phyloP scores from a whole-genome alignment of 2,329 filamentous ascomycete species.

The Fusarium sp. region DNA sequence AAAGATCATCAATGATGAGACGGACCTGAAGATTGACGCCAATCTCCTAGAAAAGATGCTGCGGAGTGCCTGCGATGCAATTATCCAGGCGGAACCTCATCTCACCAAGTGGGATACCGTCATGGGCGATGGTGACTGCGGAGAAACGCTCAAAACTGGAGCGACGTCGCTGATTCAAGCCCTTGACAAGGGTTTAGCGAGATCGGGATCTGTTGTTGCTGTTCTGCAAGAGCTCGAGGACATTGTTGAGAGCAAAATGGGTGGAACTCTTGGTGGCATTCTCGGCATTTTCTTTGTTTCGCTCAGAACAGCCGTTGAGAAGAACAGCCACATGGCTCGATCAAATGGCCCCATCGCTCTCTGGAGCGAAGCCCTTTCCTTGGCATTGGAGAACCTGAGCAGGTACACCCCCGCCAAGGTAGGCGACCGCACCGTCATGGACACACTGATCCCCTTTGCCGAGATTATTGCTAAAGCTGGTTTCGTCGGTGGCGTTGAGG shows the following conservation, averaged over 20 bases:
- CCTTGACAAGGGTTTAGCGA: constrained; percentile 54
- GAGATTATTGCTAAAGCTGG: constrained; percentile 59
- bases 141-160: constrained; percentile 69
- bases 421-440: constrained; percentile 69
- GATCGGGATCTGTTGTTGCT: constrained; percentile 58
- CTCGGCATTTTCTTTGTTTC: constrained; percentile 67
- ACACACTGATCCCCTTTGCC: constrained; percentile 66
- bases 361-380: constrained; percentile 57
- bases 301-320: constrained; percentile 56
- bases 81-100: constrained; percentile 70
- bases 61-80: constrained; percentile 62
- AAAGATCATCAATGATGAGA: constrained; percentile 52
- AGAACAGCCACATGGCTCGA: constrained; percentile 47
- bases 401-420: constrained; percentile 67
- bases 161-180: constrained; percentile 62
- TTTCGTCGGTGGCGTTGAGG: constrained; percentile 67
- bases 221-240: constrained; percentile 63
- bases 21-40: constrained; percentile 64
- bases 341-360: constrained; percentile 51
- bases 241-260: constrained; percentile 69
- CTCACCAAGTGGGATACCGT: constrained; percentile 72
- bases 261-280: constrained; percentile 64
- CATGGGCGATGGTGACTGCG: constrained; percentile 76
- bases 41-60: constrained; percentile 66
- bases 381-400: constrained; percentile 59